A percentile compares a stretch with the other conserved stretches of the same genome.
phyloP scores from a whole-genome alignment of 2,329 filamentous ascomycete species.

The Aureobasidium sp. region DNA sequence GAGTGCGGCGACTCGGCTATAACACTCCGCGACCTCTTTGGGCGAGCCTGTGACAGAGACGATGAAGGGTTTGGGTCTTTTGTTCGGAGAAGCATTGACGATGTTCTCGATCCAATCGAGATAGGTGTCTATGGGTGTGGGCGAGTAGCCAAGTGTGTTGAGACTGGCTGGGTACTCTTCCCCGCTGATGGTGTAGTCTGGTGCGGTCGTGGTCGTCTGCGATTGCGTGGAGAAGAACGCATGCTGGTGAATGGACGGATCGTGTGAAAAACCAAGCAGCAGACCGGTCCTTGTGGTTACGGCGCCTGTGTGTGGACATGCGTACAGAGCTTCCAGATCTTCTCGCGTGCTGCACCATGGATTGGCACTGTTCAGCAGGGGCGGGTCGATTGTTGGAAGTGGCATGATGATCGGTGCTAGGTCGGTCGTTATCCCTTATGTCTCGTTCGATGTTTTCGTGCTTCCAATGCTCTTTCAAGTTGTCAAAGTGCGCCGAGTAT shows the following conservation, averaged over 20 bases:
- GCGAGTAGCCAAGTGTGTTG: conserved; percentile 70
- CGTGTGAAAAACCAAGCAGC: conserved; percentile 54
- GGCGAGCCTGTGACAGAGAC: conserved; percentile 61
- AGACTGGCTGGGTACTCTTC: conserved; percentile 29
- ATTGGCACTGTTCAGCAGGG: conserved; percentile 64
- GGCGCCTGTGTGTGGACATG: conserved; percentile 56
- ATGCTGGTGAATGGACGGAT: conserved; percentile 53
- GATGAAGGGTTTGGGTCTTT: conserved; percentile 50
- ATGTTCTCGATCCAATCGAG: conserved; percentile 41
- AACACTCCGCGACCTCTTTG: conserved; percentile 49
- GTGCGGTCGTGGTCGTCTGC: conserved; percentile 17
- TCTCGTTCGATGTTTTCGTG: background rate
- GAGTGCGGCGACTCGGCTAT: conserved; percentile 37
- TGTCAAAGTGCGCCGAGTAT: too few relatives aligned
- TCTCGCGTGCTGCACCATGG: conserved; percentile 63
- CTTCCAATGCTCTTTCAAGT: too few relatives aligned
- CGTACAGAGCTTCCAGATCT: conserved; percentile 54
- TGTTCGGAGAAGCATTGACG: conserved; percentile 49
- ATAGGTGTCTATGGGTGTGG: conserved; percentile 50
- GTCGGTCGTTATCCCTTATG: too few relatives aligned
- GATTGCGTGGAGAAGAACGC: conserved; percentile 50
- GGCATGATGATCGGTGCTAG: conserved; percentile 17
- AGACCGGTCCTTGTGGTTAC: conserved; percentile 67
- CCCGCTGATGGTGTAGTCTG: conserved; percentile 5
- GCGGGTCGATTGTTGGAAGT: conserved; percentile 48